Conservation (phyloP, 2,329 filamentous ascomycete species). For the Penicillium aurantiogriseum region DNA sequence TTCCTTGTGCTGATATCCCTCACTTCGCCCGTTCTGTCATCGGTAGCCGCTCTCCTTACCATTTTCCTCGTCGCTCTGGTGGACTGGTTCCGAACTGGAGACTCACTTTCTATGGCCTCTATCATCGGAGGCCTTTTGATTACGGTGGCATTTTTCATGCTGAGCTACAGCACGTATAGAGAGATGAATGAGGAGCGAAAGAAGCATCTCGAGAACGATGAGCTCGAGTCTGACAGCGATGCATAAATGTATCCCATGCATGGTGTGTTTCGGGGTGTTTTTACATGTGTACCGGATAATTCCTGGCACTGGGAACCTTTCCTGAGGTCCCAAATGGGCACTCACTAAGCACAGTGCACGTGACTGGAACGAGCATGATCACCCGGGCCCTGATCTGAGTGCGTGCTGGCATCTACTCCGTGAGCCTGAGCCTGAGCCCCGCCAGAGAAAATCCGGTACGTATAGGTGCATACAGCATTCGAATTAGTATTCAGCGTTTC, state of each 20-base stretch:
- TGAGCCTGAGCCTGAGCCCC: no score
- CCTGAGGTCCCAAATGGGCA: no score
- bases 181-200: constrained; percentile 85
- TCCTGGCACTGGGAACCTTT: no score
- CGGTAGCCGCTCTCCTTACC: constrained; percentile 87
- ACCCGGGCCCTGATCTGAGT: no score
- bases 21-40: constrained; percentile 87
- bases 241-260: constrained; percentile 27
- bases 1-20: constrained; percentile 92
- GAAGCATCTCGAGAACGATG: constrained; percentile 51
- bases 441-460: no score
- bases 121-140: constrained; percentile 83
- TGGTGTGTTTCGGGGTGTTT: neutral
- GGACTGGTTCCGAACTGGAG: constrained; percentile 82
- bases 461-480: constrained; percentile 1
- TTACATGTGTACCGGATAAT: neutral
- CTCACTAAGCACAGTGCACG: no score
- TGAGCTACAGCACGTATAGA: constrained; percentile 87
- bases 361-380: no score
- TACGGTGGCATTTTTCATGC: constrained; percentile 77
- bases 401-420: no score
- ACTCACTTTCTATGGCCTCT: constrained; percentile 70
- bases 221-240: constrained; percentile 44
- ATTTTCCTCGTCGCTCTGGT: constrained; percentile 95
- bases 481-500: constrained; percentile 6